Conservation (phyloP, 345 rosid genomes). For the Syzygium aqueum region DNA sequence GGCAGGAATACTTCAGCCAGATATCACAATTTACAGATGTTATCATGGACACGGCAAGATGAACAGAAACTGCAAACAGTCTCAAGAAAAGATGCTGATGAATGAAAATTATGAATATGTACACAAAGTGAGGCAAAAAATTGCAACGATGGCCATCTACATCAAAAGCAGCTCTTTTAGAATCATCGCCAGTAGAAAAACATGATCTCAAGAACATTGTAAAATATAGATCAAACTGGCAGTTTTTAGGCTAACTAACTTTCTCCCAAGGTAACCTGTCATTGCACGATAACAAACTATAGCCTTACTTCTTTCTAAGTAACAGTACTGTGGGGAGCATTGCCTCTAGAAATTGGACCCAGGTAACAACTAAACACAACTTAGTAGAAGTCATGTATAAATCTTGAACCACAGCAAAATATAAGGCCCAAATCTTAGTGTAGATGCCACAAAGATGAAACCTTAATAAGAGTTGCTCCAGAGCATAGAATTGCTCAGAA, state of each 20-base stretch:
- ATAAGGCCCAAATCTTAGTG: neutral
- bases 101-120: neutral
- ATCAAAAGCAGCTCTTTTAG: neutral
- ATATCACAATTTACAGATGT: neutral
- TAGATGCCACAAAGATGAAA: neutral
- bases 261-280: neutral
- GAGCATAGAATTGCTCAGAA: neutral
- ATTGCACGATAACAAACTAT: neutral
- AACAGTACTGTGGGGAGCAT: neutral
- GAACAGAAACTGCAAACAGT: neutral
- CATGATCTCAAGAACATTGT: neutral
- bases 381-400: neutral
- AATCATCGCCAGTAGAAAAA: neutral
- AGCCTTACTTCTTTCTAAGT: neutral
- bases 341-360: neutral
- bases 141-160: neutral
- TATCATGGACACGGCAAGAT: neutral
- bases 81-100: neutral
- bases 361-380: neutral
- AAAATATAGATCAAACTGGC: neutral
- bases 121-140: neutral
- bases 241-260: neutral
- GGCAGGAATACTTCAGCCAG: neutral
- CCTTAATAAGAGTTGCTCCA: neutral
- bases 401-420: neutral